phyloP scores from a whole-genome alignment of 495 filamentous ascomycete genomes.

The Physcia stellaris region DNA sequence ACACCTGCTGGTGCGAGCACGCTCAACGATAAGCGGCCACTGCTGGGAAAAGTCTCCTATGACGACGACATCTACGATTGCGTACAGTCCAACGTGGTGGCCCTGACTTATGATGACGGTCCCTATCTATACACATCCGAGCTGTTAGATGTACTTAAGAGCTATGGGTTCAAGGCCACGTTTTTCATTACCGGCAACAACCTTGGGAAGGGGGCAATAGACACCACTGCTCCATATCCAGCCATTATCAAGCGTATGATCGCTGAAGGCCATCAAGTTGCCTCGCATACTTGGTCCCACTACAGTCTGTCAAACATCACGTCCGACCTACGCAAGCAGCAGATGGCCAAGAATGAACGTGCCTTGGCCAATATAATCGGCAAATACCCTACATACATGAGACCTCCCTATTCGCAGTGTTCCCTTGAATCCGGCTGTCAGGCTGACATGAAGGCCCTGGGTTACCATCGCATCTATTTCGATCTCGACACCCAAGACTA shows the following conservation, averaged over 20 bases:
- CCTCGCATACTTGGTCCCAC: conserved; percentile 78
- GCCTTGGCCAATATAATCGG: conserved; percentile 69
- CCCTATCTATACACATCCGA: conserved; percentile 55
- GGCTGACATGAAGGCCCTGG: conserved; percentile 44
- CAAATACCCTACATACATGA: conserved; percentile 75
- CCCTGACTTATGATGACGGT: conserved; percentile 70
- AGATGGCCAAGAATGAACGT: conserved; percentile 69
- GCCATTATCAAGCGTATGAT: conserved; percentile 55
- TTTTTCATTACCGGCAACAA: conserved; percentile 74
- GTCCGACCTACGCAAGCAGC: conserved; percentile 40
- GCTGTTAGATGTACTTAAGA: conserved; percentile 54
- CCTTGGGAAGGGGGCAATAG: conserved; percentile 56
- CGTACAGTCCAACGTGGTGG: conserved; percentile 45
- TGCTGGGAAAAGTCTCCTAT: conserved; percentile 44
- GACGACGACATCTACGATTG: conserved; percentile 55
- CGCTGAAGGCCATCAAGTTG: conserved; percentile 64
- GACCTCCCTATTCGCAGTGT: conserved; percentile 69
- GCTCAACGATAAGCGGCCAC: conserved; percentile 40
- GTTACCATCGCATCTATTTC: conserved; percentile 65
- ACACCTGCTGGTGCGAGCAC: conserved; percentile 50
- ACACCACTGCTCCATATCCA: conserved; percentile 43
- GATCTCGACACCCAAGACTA: conserved; percentile 74
- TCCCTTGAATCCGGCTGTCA: conserved; percentile 40
- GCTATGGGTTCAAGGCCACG: conserved; percentile 54
- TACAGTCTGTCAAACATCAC: conserved; percentile 50